Percentiles rank a stretch among this genome's conserved stretches.
Conservation (phyloP, 768 basidiomycete genomes). For the Suillus tomentosus region DNA sequence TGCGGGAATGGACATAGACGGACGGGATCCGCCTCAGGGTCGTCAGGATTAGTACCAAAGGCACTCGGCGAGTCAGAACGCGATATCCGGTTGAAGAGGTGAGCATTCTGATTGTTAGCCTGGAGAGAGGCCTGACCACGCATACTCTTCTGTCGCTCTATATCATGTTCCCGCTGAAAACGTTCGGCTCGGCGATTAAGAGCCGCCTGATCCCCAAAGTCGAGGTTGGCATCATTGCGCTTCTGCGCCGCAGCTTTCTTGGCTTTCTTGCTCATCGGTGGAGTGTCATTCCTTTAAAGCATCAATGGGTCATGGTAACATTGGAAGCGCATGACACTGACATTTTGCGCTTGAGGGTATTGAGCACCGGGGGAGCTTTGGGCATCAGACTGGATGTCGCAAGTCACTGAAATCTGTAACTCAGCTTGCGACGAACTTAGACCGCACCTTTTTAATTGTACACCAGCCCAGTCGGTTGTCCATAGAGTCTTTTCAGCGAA, state of each 20-base stretch:
- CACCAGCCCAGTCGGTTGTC: slow-evolving; percentile 92
- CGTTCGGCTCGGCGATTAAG: slow-evolving; percentile 80
- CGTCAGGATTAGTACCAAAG: slow-evolving; percentile 51
- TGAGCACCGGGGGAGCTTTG: slow-evolving; percentile 55
- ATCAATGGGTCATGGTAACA: slow-evolving; percentile 15
- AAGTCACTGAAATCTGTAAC: slow-evolving; percentile 25
- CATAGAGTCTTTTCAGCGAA: slow-evolving; percentile 82
- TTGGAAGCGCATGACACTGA: slow-evolving; percentile 34
- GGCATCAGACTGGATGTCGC: slow-evolving; percentile 51
- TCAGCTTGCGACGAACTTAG: slow-evolving; percentile 4
- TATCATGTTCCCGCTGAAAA: slow-evolving; percentile 88
- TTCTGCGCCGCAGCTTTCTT: slow-evolving; percentile 57
- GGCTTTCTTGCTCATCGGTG: slow-evolving; percentile 55
- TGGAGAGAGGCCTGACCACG: slow-evolving; percentile 41
- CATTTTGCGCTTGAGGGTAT: slow-evolving; percentile 71
- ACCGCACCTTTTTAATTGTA: slow-evolving; percentile 81
- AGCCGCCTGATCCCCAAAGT: slow-evolving; percentile 67
- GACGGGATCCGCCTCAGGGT: slow-evolving; percentile 75
- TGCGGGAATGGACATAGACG: slow-evolving; percentile 26
- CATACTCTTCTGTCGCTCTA: slow-evolving; percentile 68
- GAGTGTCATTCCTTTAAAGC: slow-evolving; percentile 39
- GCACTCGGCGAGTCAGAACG: slow-evolving; percentile 52
- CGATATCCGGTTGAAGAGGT: slow-evolving; percentile 51
- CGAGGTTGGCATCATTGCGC: slow-evolving; percentile 38
- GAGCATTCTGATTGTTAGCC: slow-evolving; percentile 50